Conservation (phyloP, 805 yeast genomes). For the Ogataea trehalophila region DNA sequence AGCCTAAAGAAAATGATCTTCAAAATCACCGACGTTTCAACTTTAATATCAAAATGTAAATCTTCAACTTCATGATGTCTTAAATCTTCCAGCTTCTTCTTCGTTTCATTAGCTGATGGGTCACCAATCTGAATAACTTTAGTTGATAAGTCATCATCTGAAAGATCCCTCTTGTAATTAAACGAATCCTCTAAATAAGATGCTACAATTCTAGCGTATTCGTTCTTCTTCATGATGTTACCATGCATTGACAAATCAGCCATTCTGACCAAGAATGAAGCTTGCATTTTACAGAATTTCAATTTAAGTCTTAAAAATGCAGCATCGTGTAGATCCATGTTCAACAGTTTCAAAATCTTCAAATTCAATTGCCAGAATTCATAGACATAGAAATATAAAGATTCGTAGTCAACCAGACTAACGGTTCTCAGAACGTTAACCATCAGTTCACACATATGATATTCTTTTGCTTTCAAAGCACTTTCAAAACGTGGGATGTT, state of each 20-base stretch:
- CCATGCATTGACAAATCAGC: conserved; percentile 29
- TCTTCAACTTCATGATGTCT: conserved; percentile 24
- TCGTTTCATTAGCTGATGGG: neutral
- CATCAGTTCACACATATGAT: conserved; percentile 25
- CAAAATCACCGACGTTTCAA: conserved; percentile 56
- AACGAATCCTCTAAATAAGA: conserved; percentile 32
- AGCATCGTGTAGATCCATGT: conserved; percentile 15
- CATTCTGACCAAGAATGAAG: conserved; percentile 21
- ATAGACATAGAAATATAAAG: conserved; percentile 24
- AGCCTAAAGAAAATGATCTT: conserved; percentile 51
- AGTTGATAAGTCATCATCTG: conserved; percentile 17
- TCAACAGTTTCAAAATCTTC: conserved; percentile 19
- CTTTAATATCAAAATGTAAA: conserved; percentile 26
- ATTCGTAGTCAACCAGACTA: conserved; percentile 21
- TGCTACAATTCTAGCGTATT: conserved; percentile 29
- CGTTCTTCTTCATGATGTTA: conserved; percentile 26
- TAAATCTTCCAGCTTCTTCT: conserved; percentile 12
- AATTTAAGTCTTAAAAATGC: conserved; percentile 25
- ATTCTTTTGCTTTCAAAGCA: conserved; percentile 19
- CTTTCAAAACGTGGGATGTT: conserved; percentile 21
- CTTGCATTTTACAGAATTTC: conserved; percentile 29
- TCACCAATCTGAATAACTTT: conserved; percentile 10
- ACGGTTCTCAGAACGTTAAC: conserved; percentile 26
- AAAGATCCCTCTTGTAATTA: conserved; percentile 25
- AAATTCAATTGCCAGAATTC: conserved; percentile 25